Evolutionary conservation across 345 rosid species (phyloP).

Genomic region (Linum tenue): DNA sequence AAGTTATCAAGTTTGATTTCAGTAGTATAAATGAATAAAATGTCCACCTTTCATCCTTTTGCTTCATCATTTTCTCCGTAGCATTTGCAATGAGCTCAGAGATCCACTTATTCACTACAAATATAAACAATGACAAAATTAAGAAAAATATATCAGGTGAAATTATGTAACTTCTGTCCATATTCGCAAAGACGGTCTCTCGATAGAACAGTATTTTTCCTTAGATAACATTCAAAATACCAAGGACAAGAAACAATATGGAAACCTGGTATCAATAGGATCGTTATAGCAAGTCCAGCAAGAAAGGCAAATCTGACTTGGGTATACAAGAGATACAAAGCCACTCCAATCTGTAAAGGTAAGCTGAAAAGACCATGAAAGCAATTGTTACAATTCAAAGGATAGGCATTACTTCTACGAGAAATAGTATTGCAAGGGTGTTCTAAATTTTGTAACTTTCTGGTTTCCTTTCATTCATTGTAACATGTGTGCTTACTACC

Average conservation of each 20-base stretch:
- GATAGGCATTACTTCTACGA: not conserved
- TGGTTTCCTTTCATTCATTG: not conserved
- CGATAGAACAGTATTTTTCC: not conserved
- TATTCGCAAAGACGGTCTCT: not conserved
- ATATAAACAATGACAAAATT: constrained; percentile 7
- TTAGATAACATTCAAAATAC: not conserved
- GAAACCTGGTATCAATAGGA: constrained; percentile 74
- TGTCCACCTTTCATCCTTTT: constrained; percentile 85
- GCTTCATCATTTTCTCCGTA: constrained; percentile 92
- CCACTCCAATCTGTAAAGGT: constrained; percentile 88
- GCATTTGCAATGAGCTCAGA: constrained; percentile 74
- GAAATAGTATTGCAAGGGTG: not conserved
- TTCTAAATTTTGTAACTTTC: not conserved
- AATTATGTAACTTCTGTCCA: not conserved
- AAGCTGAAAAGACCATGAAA: constrained; percentile 46
- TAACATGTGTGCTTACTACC: constrained; percentile 52
- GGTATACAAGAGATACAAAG: constrained; percentile 71
- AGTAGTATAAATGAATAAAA: no score
- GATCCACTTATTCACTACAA: constrained; percentile 87
- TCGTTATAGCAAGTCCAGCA: constrained; percentile 72
- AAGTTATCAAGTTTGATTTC: no score
- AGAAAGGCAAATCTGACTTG: constrained; percentile 88
- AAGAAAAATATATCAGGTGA: constrained; percentile 1
- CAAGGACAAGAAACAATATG: constrained; percentile 7
- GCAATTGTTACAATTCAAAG: constrained; percentile 1